Base-by-base conservation (phyloP, 805 yeast genomes). In the Gaillardinia entomophila region DNA sequence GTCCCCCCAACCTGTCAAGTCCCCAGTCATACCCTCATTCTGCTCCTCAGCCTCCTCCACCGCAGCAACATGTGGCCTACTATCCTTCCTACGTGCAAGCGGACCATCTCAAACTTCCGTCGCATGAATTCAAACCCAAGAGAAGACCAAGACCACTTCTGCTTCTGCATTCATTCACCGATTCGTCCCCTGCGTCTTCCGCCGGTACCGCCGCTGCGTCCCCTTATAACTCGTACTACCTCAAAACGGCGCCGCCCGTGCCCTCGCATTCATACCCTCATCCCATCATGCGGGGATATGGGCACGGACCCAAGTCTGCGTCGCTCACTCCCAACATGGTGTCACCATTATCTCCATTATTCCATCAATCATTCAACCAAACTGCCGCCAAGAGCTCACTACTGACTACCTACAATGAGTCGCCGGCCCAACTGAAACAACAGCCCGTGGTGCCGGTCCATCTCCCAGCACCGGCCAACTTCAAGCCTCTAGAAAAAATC, bases 71-170 rank as follows among this genome's bases (percentile, higher is more conserved):
- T 24, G 19, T 33, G 28, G 22, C 14, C 30, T 23, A 27, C 10
- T 23, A 26, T 8, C 12, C 8, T 26, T 7, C 32, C 7, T 7
- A 18, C 16, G 14, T 12, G 12, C 18, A 7, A 16, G 10, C 8
- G 20, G 23, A 13, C 24, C 22, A 17, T 30, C 40, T 53, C 15
- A 50, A 46, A 30, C 28, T 49, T 10, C 58, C 60, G 6, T 26
- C 41, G 3, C 46, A 48, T 33, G 46, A 51, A 22, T 59, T 52
- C 41, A 65, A 60, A 38, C 66, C 66, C 5, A 62, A 59, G 36
- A 43, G 62, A 32, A 52, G 71, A 34, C 70, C 70, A 12, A 40
- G 58, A 26, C 71, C 70, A 4, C 46, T 65, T 28, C 37, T 63
- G 11, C 53, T 65, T 28, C 60, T 47, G 38, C 62, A 57, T 35